Evolutionary conservation across 768 basidiomycete genomes (phyloP).

Genomic region (Tremella mesenterica): DNA sequence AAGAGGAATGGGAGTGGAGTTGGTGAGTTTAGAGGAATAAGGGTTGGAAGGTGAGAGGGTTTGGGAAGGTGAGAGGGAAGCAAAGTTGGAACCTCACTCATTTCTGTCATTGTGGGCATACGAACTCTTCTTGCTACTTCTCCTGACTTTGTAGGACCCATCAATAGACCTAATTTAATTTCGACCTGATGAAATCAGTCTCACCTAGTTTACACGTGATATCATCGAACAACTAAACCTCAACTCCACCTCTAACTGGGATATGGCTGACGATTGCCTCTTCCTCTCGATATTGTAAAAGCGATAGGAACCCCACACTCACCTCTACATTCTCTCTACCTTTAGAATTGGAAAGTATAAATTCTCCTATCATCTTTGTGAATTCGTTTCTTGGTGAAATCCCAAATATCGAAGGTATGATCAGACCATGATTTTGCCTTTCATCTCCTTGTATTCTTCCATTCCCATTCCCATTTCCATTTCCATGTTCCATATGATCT

Average conservation of each 20-base stretch:
- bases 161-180: constrained; percentile 38
- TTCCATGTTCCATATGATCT: too few relatives aligned
- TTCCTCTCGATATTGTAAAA: background rate
- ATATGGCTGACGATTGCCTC: too few relatives aligned
- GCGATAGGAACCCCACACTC: background rate
- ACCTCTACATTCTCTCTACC: constrained; percentile 38
- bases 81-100: too few relatives aligned
- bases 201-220: too few relatives aligned
- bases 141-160: constrained; percentile 7
- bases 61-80: too few relatives aligned
- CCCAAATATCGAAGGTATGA: constrained; percentile 37
- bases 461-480: constrained; percentile 3
- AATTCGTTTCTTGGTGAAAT: constrained; percentile 37
- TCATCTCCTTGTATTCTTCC: background rate
- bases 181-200: constrained; percentile 25
- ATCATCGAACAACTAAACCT: too few relatives aligned
- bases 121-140: constrained; percentile 11
- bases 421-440: constrained; percentile 1
- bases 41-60: too few relatives aligned
- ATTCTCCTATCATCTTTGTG: constrained; percentile 34
- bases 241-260: too few relatives aligned
- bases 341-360: constrained; percentile 27
- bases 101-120: constrained; percentile 30
- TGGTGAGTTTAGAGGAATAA: too few relatives aligned
- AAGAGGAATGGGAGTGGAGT: too few relatives aligned